Evolutionary conservation across 2,329 filamentous ascomycete genomes (phyloP), one percentile per base, ranked within the genome.

Genomic region (Orbilia blumenaviensis): DNA sequence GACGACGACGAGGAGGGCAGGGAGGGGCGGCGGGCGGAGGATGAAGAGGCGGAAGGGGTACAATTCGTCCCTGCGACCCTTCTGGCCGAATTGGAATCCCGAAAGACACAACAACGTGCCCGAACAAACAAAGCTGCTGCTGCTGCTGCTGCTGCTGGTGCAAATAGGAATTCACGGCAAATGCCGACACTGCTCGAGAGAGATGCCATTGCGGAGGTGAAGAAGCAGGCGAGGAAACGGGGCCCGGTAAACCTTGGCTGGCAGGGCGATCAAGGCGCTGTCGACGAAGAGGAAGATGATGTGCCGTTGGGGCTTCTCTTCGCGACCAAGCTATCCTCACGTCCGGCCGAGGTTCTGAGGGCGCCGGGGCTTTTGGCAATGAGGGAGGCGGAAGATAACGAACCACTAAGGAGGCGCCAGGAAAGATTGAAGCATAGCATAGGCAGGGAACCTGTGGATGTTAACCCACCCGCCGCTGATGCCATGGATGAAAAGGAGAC

Each of bases 351-450:
- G 86, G 89, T 83, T 84, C 89, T 85, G 9, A 91, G 72, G 21
- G 50, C 92, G 0, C 82, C 93, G 3, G 92, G 92, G 3, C 83
- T 95, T 67, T 90, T 95, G 85, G 91, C 96, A 81, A 89, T 89
- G 80, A 89, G 92, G 52, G 91, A 96, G 73, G 84, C 95, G 78
- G 95, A 99, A 82, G 95, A 99, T 80, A 95, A 93, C 66, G 95
- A 98, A 82, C 94, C 95, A 0, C 85, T 97, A 18, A 93, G 91
- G 80, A 87, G 87, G 41, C 90, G 94, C 1, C 89, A 92, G 54
- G 91, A 90, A 42, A 87, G 94, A 67, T 86, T 97, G 5, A 87
- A 90, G 46, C 92, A 92, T 86, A 56, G 29, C 18, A 3, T 87
- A 90, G 50, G 87, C 91, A 46, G 86, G 88, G 79, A 87, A 86